These are phyloP conservation scores for Cryphonectria parasitica DNA, from an alignment of 2,329 filamentous ascomycete genomes.

Conservation along the genomic window DNA sequence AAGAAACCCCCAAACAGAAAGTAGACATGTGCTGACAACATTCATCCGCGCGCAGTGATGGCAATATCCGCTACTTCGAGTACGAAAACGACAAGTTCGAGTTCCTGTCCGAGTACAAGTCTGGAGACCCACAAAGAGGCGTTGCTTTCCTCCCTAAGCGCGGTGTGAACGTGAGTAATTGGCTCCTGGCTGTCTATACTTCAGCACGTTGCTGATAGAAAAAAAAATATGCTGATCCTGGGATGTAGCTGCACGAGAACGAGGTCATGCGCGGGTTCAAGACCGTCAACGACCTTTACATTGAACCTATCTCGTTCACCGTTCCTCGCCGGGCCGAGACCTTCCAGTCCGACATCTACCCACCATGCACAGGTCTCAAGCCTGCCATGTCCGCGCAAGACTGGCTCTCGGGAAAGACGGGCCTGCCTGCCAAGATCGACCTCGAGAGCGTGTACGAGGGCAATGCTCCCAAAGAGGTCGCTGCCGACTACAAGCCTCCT, in stretches of 20 bases:
- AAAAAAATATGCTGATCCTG: background rate
- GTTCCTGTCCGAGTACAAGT: conserved; percentile 96
- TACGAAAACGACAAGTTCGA: conserved; percentile 99
- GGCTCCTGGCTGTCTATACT: background rate
- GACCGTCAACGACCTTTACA: conserved; percentile 91
- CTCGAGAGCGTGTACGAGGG: conserved; percentile 92
- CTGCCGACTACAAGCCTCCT: conserved; percentile 68
- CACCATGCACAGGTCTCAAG: conserved; percentile 79
- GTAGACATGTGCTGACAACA: conserved; percentile 28
- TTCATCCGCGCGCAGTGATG: conserved; percentile 64
- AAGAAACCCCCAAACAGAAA: background rate
- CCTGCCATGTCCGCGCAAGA: conserved; percentile 79
- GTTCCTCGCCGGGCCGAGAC: conserved; percentile 91
- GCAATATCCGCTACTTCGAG: conserved; percentile 99
- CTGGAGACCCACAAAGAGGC: conserved; percentile 90
- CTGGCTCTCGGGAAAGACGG: conserved; percentile 86
- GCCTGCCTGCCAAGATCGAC: conserved; percentile 86
- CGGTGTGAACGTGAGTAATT: conserved; percentile 75
- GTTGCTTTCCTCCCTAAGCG: conserved; percentile 94
- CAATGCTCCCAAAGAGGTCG: conserved; percentile 75
- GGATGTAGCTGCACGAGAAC: conserved; percentile 79
- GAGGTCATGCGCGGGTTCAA: conserved; percentile 96
- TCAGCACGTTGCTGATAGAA: conserved; percentile 28
- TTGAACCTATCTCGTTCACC: conserved; percentile 97
- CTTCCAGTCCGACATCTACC: conserved; percentile 97